phyloP scores from a whole-genome alignment of 352 stramenopile species.

The Pythium aristosporum region DNA sequence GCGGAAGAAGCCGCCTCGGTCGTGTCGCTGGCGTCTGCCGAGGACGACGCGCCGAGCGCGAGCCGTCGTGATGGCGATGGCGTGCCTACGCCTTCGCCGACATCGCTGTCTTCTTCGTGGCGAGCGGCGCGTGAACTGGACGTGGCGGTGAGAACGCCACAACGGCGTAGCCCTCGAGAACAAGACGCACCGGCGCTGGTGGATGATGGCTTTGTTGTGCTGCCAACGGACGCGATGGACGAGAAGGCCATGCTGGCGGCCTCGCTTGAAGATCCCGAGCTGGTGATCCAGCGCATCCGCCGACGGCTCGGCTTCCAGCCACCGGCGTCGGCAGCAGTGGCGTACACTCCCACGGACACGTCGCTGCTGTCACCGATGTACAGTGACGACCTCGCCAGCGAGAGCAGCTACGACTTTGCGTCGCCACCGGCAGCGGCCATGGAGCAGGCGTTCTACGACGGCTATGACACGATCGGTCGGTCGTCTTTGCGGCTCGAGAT shows the following conservation, averaged over 20 bases:
- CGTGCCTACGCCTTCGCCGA: not conserved
- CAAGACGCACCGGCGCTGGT: not conserved
- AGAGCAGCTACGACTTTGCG: not conserved
- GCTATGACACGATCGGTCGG: not conserved
- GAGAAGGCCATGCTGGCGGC: constrained; percentile 20
- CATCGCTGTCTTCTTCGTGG: constrained; percentile 1
- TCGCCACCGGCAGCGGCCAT: not conserved
- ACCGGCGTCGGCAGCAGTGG: not conserved
- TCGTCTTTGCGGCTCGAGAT: not conserved
- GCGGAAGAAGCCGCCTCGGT: not conserved
- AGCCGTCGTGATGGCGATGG: not conserved
- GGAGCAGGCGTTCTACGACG: not conserved
- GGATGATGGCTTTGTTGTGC: constrained; percentile 17
- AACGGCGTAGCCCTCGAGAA: too few species aligned
- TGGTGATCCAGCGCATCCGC: constrained; percentile 62
- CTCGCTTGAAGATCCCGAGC: constrained; percentile 42
- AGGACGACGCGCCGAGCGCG: not conserved
- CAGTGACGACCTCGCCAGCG: not conserved
- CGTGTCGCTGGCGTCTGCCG: not conserved
- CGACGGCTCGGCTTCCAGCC: constrained; percentile 40
- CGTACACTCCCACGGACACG: not conserved
- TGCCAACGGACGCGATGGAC: not conserved
- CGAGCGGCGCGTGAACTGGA: not conserved
- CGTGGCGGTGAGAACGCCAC: too few species aligned
- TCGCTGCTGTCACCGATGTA: not conserved